Evolutionary conservation across 2,329 filamentous ascomycete genomes (phyloP).

Genomic region (Trichoderma sp.): DNA sequence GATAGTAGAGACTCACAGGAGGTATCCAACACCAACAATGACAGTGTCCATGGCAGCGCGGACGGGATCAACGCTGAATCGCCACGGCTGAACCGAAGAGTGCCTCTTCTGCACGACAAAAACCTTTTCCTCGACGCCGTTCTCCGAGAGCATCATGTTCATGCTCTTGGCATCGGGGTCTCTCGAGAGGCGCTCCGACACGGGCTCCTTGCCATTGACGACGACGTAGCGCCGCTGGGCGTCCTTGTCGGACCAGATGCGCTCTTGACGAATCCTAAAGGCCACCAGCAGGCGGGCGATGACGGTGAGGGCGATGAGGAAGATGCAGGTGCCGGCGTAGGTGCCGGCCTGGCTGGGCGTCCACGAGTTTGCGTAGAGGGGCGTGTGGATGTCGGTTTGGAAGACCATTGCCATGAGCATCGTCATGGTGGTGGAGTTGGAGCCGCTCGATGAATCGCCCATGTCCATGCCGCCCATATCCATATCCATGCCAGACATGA

Average conservation of each 20-base stretch:
- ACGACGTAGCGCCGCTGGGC: conserved; percentile 75
- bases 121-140: conserved; percentile 80
- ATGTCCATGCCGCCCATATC: conserved; percentile 16
- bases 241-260: conserved; percentile 69
- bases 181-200: conserved; percentile 59
- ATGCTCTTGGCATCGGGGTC: conserved; percentile 65
- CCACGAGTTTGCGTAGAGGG: conserved; percentile 67
- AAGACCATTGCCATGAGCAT: conserved; percentile 57
- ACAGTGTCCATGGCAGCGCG: conserved; percentile 70
- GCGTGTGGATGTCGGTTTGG: conserved; percentile 53
- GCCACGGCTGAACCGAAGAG: conserved; percentile 66
- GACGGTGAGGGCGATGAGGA: conserved; percentile 75
- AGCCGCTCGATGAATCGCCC: conserved; percentile 17
- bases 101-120: conserved; percentile 65
- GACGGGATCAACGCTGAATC: conserved; percentile 76
- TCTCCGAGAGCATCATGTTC: conserved; percentile 68
- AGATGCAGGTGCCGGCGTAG: conserved; percentile 91
- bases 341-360: conserved; percentile 67
- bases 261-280: conserved; percentile 63
- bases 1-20: conserved; percentile 66
- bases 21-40: conserved; percentile 76
- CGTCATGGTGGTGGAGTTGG: conserved; percentile 24
- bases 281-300: conserved; percentile 72
- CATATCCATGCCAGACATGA: conserved; percentile 27
- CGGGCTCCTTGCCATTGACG: conserved; percentile 63